Percentiles rank a stretch among this genome's conserved stretches.
phyloP scores from a whole-genome alignment of 2,329 filamentous ascomycete species.

The Fusarium buharicum region DNA sequence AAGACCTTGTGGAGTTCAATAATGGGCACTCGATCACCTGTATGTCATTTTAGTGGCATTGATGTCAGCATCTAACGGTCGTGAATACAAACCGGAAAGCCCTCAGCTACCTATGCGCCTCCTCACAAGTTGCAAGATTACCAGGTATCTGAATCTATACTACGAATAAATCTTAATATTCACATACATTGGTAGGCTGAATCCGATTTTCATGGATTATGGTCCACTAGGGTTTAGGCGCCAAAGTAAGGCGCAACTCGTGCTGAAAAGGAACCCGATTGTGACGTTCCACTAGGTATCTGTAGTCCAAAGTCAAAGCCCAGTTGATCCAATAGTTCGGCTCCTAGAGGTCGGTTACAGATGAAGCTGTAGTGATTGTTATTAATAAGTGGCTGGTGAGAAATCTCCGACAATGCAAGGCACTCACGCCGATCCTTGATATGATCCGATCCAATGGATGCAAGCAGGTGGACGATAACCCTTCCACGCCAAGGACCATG shows the following conservation, averaged over 20 bases:
- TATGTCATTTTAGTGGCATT: slow-evolving; percentile 44
- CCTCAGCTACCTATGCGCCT: background rate
- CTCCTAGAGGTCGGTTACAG: slow-evolving; percentile 4
- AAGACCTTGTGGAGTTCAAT: slow-evolving; percentile 25
- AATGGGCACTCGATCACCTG: slow-evolving; percentile 15
- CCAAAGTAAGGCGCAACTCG: background rate
- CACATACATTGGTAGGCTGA: background rate
- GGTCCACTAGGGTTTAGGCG: background rate
- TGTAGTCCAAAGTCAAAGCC: background rate
- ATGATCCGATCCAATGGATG: background rate
- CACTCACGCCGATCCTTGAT: background rate
- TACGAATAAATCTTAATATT: too few relatives aligned
- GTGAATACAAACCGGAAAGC: background rate
- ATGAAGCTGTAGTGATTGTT: slow-evolving; percentile 7
- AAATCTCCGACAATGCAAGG: slow-evolving; percentile 19
- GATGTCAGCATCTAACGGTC: slow-evolving; percentile 25
- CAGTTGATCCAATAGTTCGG: background rate
- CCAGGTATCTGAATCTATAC: background rate
- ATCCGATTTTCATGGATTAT: background rate
- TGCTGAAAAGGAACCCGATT: slow-evolving; percentile 7
- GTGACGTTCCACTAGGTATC: background rate
- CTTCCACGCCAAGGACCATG: slow-evolving; percentile 8
- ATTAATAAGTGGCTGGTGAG: slow-evolving; percentile 11
- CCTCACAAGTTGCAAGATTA: background rate
- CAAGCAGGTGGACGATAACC: background rate